Conservation (phyloP, 2,329 filamentous ascomycete genomes). For the Dactylonectria macrodidyma region DNA sequence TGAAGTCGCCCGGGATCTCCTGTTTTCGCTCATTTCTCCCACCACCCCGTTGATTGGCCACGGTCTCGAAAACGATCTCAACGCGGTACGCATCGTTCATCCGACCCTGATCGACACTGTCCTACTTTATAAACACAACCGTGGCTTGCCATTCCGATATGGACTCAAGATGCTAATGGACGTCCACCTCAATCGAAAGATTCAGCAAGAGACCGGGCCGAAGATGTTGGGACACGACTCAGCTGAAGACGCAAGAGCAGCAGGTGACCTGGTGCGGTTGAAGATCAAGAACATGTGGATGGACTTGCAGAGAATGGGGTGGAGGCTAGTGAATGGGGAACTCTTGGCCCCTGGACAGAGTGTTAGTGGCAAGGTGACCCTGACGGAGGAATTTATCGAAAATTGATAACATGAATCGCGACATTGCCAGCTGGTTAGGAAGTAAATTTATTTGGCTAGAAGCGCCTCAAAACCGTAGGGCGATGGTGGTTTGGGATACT, state of each 20-base stretch:
- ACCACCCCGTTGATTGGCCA: slow-evolving; percentile 91
- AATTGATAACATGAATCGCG: slow-evolving; percentile 10
- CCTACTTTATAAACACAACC: slow-evolving; percentile 84
- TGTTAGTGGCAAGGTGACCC: slow-evolving; percentile 38
- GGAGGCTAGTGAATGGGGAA: slow-evolving; percentile 69
- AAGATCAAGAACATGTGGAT: slow-evolving; percentile 81
- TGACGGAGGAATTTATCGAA: slow-evolving; percentile 59
- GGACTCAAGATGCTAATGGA: slow-evolving; percentile 83
- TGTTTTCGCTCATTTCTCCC: slow-evolving; percentile 83
- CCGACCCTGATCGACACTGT: slow-evolving; percentile 89
- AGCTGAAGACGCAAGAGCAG: slow-evolving; percentile 89
- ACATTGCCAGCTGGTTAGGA: not conserved
- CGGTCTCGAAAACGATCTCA: slow-evolving; percentile 95
- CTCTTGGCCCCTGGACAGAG: slow-evolving; percentile 57
- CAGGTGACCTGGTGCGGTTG: slow-evolving; percentile 85
- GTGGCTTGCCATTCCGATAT: slow-evolving; percentile 82
- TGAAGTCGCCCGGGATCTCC: slow-evolving; percentile 78
- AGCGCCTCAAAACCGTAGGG: not conserved
- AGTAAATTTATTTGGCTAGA: too few relatives aligned
- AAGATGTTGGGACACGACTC: slow-evolving; percentile 84
- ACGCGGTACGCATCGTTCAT: slow-evolving; percentile 87
- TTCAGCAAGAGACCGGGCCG: slow-evolving; percentile 77
- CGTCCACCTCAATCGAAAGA: slow-evolving; percentile 78
- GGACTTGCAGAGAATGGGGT: slow-evolving; percentile 76
- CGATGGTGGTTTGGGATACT: not conserved